These are phyloP conservation scores for Vigna trinervia DNA, from an alignment of 306 rosid species.

Conservation along the genomic window DNA sequence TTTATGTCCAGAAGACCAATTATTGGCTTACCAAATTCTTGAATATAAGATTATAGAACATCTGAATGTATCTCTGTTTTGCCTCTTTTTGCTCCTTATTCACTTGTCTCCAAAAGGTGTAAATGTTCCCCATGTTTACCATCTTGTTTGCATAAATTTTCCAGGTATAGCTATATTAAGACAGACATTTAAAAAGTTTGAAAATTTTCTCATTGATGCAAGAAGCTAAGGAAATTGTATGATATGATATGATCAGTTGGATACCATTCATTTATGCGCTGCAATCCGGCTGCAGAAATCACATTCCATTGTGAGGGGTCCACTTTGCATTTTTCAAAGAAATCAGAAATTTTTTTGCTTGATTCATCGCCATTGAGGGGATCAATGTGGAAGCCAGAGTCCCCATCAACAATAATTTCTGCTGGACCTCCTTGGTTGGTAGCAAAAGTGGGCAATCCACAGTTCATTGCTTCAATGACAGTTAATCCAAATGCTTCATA, in stretches of 20 bases:
- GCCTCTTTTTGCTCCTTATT: slow-evolving; percentile 84
- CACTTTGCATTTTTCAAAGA: slow-evolving; percentile 78
- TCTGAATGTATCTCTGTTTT: slow-evolving; percentile 83
- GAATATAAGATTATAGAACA: slow-evolving; percentile 77
- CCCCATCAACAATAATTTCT: slow-evolving; percentile 83
- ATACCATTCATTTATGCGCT: slow-evolving; percentile 89
- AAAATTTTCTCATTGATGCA: neutral
- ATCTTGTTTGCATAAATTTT: slow-evolving; percentile 87
- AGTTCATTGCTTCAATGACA: slow-evolving; percentile 98
- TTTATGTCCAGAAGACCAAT: neutral
- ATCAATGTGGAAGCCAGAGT: slow-evolving; percentile 90
- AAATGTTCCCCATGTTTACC: slow-evolving; percentile 78
- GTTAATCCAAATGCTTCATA: slow-evolving; percentile 97
- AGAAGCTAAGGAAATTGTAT: slow-evolving; percentile 25
- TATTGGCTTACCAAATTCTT: slow-evolving; percentile 65
- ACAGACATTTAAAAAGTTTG: neutral
- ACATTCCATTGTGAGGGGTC: slow-evolving; percentile 65
- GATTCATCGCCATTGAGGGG: slow-evolving; percentile 79
- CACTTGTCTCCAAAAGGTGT: slow-evolving; percentile 77
- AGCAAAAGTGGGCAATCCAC: slow-evolving; percentile 94
- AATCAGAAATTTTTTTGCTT: slow-evolving; percentile 73
- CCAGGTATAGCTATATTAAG: slow-evolving; percentile 85
- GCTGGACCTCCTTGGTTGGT: slow-evolving; percentile 99
- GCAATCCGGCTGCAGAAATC: slow-evolving; percentile 63
- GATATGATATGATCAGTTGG: neutral